phyloP scores from a whole-genome alignment of 2,329 filamentous ascomycete genomes.

The Lecanoromycetidae sp. region DNA sequence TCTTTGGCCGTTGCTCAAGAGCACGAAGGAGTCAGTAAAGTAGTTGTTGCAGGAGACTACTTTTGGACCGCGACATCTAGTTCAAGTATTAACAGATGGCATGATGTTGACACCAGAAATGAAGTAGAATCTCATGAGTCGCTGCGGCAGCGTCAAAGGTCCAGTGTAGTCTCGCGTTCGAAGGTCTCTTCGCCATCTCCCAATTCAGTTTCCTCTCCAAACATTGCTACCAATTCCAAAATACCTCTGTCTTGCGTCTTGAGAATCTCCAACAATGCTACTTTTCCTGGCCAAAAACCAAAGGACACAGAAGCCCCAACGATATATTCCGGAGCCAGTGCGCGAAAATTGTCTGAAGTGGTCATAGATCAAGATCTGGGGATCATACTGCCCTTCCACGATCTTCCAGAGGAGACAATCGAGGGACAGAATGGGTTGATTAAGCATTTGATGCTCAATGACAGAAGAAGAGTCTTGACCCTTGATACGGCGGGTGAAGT shows the following conservation, averaged over 20 bases:
- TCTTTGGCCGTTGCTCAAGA: slow-evolving; percentile 88
- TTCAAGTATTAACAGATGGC: slow-evolving; percentile 88
- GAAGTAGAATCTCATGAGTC: slow-evolving; percentile 46
- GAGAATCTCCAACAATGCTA: slow-evolving; percentile 70
- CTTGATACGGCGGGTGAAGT: slow-evolving; percentile 93
- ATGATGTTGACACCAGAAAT: slow-evolving; percentile 66
- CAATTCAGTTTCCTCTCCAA: slow-evolving; percentile 18
- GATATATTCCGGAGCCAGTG: slow-evolving; percentile 35
- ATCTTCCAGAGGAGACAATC: slow-evolving; percentile 65
- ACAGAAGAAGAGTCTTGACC: slow-evolving; percentile 77
- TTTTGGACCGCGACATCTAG: slow-evolving; percentile 85
- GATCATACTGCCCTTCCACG: slow-evolving; percentile 51
- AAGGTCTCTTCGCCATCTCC: slow-evolving; percentile 21
- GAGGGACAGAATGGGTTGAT: slow-evolving; percentile 92
- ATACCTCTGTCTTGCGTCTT: slow-evolving; percentile 70
- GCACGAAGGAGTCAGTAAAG: slow-evolving; percentile 56
- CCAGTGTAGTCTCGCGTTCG: slow-evolving; percentile 30
- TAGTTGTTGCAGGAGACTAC: slow-evolving; percentile 55
- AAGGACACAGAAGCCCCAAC: slow-evolving; percentile 47
- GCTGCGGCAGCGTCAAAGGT: slow-evolving; percentile 45
- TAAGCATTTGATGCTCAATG: slow-evolving; percentile 84
- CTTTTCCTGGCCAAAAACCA: slow-evolving; percentile 50
- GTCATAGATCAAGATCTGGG: slow-evolving; percentile 39
- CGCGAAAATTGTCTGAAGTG: slow-evolving; percentile 47
- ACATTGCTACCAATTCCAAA: slow-evolving; percentile 36